Percentiles rank a stretch among this genome's conserved stretches.
Conservation (phyloP, 2,329 filamentous ascomycete genomes). For the Gaeumannomyces tritici region DNA sequence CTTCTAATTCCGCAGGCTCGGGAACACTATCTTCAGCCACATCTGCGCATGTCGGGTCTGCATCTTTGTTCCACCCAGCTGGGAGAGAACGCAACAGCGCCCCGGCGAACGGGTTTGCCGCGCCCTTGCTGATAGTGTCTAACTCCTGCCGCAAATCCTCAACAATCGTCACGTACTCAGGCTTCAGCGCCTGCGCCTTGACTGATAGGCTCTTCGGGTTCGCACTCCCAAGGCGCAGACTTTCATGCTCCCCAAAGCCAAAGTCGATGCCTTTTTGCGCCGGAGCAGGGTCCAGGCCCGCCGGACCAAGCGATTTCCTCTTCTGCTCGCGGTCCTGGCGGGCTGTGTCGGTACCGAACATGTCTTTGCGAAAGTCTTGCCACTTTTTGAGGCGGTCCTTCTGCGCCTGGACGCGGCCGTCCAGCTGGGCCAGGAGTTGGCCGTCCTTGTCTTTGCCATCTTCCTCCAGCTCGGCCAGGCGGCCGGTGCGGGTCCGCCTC, state of each 20-base stretch:
- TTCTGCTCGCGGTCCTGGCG: slow-evolving; percentile 14
- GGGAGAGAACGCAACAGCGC: slow-evolving; percentile 19
- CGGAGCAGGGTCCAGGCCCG: background rate
- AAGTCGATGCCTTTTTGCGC: slow-evolving; percentile 37
- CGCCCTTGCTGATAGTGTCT: slow-evolving; percentile 11
- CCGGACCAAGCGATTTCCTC: slow-evolving; percentile 7
- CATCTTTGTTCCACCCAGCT: slow-evolving; percentile 16
- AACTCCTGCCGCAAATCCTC: slow-evolving; percentile 31
- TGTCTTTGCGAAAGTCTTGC: slow-evolving; percentile 53
- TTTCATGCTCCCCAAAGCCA: slow-evolving; percentile 42
- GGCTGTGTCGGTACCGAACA: slow-evolving; percentile 24
- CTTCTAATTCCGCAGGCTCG: slow-evolving; percentile 33
- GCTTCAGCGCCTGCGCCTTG: slow-evolving; percentile 17
- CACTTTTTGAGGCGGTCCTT: slow-evolving; percentile 60
- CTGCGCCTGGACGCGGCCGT: slow-evolving; percentile 57
- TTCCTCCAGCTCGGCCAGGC: slow-evolving; percentile 46
- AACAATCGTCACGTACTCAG: slow-evolving; percentile 35
- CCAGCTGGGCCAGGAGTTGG: slow-evolving; percentile 61
- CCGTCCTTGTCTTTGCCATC: slow-evolving; percentile 12
- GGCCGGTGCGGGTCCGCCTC: slow-evolving; percentile 52
- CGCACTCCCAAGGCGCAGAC: slow-evolving; percentile 30
- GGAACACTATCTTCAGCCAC: slow-evolving; percentile 27
- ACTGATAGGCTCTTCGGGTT: slow-evolving; percentile 18
- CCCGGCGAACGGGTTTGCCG: slow-evolving; percentile 5
- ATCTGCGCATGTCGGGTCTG: slow-evolving; percentile 2